Evolutionary conservation across 2,329 filamentous ascomycete species (phyloP).

Genomic region (Samsoniella hepiali): DNA sequence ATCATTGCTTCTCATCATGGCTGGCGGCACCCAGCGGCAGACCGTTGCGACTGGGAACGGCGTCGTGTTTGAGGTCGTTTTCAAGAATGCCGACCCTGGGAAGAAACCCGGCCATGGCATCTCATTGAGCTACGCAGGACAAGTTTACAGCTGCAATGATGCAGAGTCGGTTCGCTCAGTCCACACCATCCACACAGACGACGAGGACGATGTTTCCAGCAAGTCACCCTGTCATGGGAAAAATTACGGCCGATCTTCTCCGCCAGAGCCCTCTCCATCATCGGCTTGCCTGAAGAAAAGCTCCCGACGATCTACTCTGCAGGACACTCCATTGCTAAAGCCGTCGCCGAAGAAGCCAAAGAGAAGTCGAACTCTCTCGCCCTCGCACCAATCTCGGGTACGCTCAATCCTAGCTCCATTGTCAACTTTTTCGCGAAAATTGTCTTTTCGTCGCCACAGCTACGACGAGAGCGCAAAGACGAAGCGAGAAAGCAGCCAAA

Average conservation of each 20-base stretch:
- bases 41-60: background rate
- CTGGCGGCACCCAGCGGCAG: slow-evolving; percentile 8
- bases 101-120: background rate
- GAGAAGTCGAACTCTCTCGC: slow-evolving; percentile 11
- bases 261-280: background rate
- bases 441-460: slow-evolving; percentile 1
- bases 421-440: slow-evolving; percentile 1
- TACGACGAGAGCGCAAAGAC: background rate
- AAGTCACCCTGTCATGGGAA: background rate
- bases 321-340: background rate
- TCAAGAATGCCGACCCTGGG: slow-evolving; percentile 5
- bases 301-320: background rate
- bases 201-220: slow-evolving; percentile 1
- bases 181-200: slow-evolving; percentile 16
- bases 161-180: slow-evolving; percentile 5
- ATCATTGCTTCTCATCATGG: slow-evolving; percentile 10
- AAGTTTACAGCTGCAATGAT: slow-evolving; percentile 6
- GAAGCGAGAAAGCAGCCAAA: background rate
- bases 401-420: slow-evolving; percentile 4
- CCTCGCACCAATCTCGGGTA: background rate
- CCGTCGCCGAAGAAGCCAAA: slow-evolving; percentile 6
- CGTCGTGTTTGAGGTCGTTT: slow-evolving; percentile 9
- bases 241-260: background rate
- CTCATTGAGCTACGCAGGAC: slow-evolving; percentile 4
- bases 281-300: slow-evolving; percentile 3